Base-by-base conservation (phyloP, 1,284 basidiomycete genomes). In the Takashimella tepidaria region DNA sequence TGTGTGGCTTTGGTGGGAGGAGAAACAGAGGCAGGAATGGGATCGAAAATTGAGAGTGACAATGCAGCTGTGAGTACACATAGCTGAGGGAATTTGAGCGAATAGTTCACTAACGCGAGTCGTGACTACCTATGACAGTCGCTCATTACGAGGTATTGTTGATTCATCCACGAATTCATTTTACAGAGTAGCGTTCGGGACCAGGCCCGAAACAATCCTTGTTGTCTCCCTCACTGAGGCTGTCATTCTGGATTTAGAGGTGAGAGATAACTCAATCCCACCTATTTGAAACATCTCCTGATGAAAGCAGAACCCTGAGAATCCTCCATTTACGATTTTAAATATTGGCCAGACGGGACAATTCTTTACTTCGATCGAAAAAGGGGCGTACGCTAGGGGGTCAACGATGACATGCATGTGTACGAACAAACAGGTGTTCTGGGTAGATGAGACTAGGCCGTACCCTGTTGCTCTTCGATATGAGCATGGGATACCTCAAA, bases 1-100 rank as follows among this genome's bases (percentile, higher is more conserved):
- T 1, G 60, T 74, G 1, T 72, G 68, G 69, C 31, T 67, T 6
- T 72, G 70, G 70, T 55, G 50, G 43, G 63, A 68, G 51, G 60
- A 60, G 27, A 67, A 61, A 42, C 56, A 53, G 16, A 46, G 27
- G 19, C 26, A 58, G 21, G 53, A 62, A 10, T 58, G 58, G 25
- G 45, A 49, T 19, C 10, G 31, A 37, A 16, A 8, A 8, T 16
- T 37, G 31, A 37, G 8, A 8, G 10, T 16, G 31, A 37, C 31
- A 37, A 59, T 64, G 59, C 53, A 59, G 20, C 23, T 68, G 61
- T 65, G 40, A 47, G 69, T 57, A 4, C 10, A 16, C 19, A 5
- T 1, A n/a, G 12, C 26, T 5, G 21, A 20, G 20, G 25, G 13
- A 0, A 13, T 20, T 20, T 37, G 31, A 42, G 45, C 47, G 42